Percentiles rank a stretch among this genome's conserved stretches.
Evolutionary conservation across 177 flowering plant genomes (phyloP).

Genomic region (Vitis hybrid): DNA sequence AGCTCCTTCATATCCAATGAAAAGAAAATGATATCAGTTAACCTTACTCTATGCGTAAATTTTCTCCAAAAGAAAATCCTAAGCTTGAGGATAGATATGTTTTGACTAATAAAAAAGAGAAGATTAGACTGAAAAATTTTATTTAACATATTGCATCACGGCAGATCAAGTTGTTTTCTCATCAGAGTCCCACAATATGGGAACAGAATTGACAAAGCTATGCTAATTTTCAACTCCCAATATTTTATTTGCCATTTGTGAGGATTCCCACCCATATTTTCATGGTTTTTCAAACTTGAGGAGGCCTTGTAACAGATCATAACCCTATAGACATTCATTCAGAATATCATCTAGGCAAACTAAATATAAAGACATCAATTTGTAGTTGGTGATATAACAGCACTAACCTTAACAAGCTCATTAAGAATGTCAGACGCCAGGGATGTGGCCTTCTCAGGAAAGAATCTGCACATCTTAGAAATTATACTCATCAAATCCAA

Average conservation of each 20-base stretch:
- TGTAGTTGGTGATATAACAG: background rate
- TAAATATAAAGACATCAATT: background rate
- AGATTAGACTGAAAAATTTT: background rate
- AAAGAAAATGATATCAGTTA: slow-evolving; percentile 5
- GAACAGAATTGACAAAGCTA: background rate
- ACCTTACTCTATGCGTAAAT: background rate
- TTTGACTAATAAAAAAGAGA: background rate
- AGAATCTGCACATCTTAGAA: slow-evolving; percentile 58
- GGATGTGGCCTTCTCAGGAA: slow-evolving; percentile 74
- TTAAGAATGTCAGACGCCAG: slow-evolving; percentile 65
- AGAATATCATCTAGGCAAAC: background rate
- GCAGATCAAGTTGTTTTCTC: too few species aligned
- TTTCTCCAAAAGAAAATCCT: background rate
- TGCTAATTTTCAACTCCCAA: background rate
- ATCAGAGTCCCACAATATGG: too few species aligned
- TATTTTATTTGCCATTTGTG: background rate
- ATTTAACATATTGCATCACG: background rate
- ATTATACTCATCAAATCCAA: slow-evolving; percentile 2
- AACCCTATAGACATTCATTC: background rate
- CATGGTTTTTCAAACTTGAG: background rate
- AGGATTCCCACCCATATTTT: background rate
- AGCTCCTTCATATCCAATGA: slow-evolving; percentile 55
- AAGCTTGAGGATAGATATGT: background rate
- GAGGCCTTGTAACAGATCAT: background rate
- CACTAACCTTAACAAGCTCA: slow-evolving; percentile 75